A percentile compares a stretch with the other conserved stretches of the same genome.
Conservation (phyloP, 306 rosid species). For the Dalbergia cochinchinensis region DNA sequence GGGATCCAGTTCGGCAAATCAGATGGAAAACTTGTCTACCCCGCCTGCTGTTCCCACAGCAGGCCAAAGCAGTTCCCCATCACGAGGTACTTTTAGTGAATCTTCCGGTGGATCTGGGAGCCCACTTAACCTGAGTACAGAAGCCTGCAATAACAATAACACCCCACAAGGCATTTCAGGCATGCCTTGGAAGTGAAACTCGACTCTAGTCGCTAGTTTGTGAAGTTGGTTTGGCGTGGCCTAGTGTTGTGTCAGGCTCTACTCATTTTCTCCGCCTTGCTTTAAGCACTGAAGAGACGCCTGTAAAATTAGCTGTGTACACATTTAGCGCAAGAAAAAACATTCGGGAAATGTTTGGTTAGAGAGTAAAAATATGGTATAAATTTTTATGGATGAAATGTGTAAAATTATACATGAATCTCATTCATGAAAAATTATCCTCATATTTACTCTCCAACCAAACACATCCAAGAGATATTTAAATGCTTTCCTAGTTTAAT, state of each 20-base stretch:
- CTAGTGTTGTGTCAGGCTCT: background rate
- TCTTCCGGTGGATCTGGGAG: conserved; percentile 63
- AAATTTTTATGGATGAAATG: too few species aligned
- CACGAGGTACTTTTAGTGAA: conserved; percentile 57
- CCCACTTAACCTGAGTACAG: conserved; percentile 51
- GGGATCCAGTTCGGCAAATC: conserved; percentile 49
- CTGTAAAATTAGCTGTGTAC: conserved; percentile 44
- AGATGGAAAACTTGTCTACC: conserved; percentile 36
- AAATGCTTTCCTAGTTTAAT: conserved; percentile 11
- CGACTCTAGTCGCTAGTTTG: conserved; percentile 30
- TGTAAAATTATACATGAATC: too few species aligned
- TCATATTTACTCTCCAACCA: too few species aligned
- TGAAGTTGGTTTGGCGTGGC: conserved; percentile 41
- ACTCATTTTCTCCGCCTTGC: background rate
- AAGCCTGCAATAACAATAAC: conserved; percentile 61
- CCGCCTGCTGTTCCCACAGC: conserved; percentile 41
- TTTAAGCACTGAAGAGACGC: conserved; percentile 25
- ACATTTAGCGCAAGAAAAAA: conserved; percentile 16
- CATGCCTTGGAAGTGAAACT: conserved; percentile 69
- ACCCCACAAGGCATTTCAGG: conserved; percentile 59
- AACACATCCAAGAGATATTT: background rate
- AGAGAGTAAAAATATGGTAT: too few species aligned
- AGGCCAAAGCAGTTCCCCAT: conserved; percentile 64
- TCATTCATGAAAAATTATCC: too few species aligned
- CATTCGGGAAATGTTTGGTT: background rate